Evolutionary conservation across 2,329 filamentous ascomycete species (phyloP).

Genomic region (Bisporella sp.): DNA sequence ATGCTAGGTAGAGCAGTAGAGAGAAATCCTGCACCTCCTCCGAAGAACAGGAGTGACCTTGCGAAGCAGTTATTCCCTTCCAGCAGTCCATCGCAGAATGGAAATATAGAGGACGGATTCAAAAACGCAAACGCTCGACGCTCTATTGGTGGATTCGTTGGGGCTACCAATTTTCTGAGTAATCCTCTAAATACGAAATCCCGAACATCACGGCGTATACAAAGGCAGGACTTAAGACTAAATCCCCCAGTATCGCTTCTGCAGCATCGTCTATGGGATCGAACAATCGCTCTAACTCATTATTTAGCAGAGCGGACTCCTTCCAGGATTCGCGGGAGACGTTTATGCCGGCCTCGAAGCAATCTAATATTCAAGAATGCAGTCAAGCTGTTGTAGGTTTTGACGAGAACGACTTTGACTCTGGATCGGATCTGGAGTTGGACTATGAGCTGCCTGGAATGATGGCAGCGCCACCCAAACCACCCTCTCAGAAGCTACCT

Average conservation of each 20-base stretch:
- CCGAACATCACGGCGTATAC: slow-evolving; percentile 11
- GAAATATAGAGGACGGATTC: slow-evolving; percentile 44
- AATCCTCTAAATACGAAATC: slow-evolving; percentile 15
- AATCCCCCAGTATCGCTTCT: neutral
- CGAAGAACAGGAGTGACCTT: slow-evolving; percentile 16
- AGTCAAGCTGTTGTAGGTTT: slow-evolving; percentile 42
- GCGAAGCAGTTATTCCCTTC: slow-evolving; percentile 50
- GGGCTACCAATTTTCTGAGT: slow-evolving; percentile 18
- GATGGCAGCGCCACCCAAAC: slow-evolving; percentile 33
- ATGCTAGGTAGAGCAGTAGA: slow-evolving; percentile 28
- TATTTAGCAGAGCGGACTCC: slow-evolving; percentile 36
- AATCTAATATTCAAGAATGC: slow-evolving; percentile 16
- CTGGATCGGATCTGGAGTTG: slow-evolving; percentile 64
- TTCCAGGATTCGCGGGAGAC: slow-evolving; percentile 37
- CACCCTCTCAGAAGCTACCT: slow-evolving; percentile 21
- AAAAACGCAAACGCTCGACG: slow-evolving; percentile 35
- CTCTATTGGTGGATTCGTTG: slow-evolving; percentile 28
- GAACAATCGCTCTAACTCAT: slow-evolving; percentile 36
- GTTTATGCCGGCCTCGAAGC: slow-evolving; percentile 13
- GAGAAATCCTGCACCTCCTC: slow-evolving; percentile 9
- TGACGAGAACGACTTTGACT: slow-evolving; percentile 78
- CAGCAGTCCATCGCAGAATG: slow-evolving; percentile 41
- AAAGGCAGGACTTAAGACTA: slow-evolving; percentile 8
- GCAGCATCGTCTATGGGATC: neutral
- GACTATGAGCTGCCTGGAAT: slow-evolving; percentile 31